Evolutionary conservation across 768 basidiomycete genomes (phyloP), one percentile per base, ranked within the genome.

Genomic region (Leccinum ochraceum): DNA sequence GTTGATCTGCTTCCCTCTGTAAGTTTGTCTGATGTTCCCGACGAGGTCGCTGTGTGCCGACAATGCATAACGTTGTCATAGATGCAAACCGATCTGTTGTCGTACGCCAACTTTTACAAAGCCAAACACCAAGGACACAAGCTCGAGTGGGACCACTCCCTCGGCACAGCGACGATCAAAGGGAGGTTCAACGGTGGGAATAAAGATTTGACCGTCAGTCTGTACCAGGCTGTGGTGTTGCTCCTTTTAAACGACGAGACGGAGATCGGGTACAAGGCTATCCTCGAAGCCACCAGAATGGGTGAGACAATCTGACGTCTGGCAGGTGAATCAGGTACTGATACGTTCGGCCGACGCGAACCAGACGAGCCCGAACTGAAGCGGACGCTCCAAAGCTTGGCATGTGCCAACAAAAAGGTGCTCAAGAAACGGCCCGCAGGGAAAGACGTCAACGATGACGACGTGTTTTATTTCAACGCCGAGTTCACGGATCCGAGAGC

Each of bases 351-450:
- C 26, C 2, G 8, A 30, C 28, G 4, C 53, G 9, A 28, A 51
- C 37, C 66, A 94, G 94, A 89, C 30, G 81, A 84, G 42, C 80
- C 70, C 0, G 93, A 95, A 62, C 79, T 97, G 52, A 78, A 84
- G n/a, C 78, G 92, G 55, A 95, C 92, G 0, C 77, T 99, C 7
- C 97, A 99, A 70, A 96, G 94, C 67, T 79, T 99, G 20, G 93
- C 96, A 0, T 90, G 91, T 68, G 96, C 89, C 17, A 95, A 89
- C 74, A 92, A 95, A 68, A 89, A 88, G 54, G 92, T 98, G 0
- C 76, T 99, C 59, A 83, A 79, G 71, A 98, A 98, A 75, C 75
- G 82, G 8, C 94, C 96, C 0, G 71, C 74, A 0, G 91, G 94
- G 6, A 85, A 82, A 65, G 94, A 96, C 22, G 87, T 99, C 42